phyloP scores from a whole-genome alignment of 192 early-diverging fungal genomes.

The Backusella luteola region DNA sequence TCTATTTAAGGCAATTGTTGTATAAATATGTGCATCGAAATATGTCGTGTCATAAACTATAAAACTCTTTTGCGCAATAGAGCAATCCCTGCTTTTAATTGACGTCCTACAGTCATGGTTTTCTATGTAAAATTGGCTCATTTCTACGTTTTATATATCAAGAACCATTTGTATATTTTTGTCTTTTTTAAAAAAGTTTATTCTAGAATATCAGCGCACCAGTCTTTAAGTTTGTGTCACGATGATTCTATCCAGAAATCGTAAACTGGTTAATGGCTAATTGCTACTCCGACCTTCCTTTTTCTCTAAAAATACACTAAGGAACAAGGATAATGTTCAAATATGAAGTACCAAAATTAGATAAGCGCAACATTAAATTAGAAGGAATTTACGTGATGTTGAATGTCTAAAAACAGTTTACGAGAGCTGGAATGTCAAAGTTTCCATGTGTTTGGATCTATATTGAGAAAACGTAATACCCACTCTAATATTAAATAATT shows the following conservation, averaged over 20 bases:
- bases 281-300: neutral
- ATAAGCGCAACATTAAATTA: neutral
- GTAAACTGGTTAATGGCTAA: neutral
- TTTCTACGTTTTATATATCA: neutral
- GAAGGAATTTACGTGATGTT: neutral
- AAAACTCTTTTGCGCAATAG: neutral
- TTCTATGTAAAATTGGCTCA: neutral
- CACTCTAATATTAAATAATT: neutral
- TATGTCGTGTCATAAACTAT: neutral
- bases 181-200: neutral
- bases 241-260: neutral
- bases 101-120: neutral
- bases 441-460: neutral
- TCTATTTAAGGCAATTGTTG: neutral
- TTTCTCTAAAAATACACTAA: neutral
- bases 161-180: neutral
- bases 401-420: conserved; percentile 2
- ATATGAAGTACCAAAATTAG: neutral
- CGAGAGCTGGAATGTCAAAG: neutral
- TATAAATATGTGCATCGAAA: neutral
- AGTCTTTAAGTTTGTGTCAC: neutral
- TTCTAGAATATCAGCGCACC: neutral
- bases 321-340: neutral
- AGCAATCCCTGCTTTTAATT: neutral
- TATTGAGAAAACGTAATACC: neutral